phyloP scores from a whole-genome alignment of 2,329 filamentous ascomycete genomes.

The Aspergillus unguis region DNA sequence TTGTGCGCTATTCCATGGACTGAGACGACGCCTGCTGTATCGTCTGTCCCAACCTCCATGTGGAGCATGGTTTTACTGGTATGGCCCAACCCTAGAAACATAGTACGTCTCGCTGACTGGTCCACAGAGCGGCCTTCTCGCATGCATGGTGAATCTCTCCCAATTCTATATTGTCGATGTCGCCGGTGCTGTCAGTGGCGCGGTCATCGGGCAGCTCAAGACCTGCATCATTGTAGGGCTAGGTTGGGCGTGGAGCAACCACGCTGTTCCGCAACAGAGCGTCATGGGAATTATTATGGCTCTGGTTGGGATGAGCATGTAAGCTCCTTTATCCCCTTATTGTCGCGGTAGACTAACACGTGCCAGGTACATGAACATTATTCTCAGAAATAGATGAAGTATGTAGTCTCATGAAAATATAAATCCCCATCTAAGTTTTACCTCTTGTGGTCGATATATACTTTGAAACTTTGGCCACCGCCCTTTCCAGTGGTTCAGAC shows the following conservation, averaged over 20 bases:
- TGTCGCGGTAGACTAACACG: background rate
- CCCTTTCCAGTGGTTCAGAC: no score
- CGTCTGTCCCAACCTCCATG: constrained; percentile 15
- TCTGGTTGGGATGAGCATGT: constrained; percentile 22
- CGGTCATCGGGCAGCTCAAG: constrained; percentile 64
- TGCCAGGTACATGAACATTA: constrained; percentile 20
- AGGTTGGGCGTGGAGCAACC: constrained; percentile 48
- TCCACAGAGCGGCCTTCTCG: constrained; percentile 20
- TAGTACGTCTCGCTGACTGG: background rate
- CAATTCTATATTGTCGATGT: constrained; percentile 28
- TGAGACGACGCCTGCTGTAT: constrained; percentile 13
- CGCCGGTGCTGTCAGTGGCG: constrained; percentile 60
- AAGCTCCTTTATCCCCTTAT: constrained; percentile 1
- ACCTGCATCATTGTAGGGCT: constrained; percentile 64
- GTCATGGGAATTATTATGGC: constrained; percentile 18
- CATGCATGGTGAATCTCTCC: constrained; percentile 22
- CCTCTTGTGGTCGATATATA: no score
- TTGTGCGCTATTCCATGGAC: constrained; percentile 18
- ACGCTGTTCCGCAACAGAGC: constrained; percentile 15
- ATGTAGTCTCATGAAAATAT: background rate
- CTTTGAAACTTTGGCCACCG: no score
- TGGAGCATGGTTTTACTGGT: constrained; percentile 20
- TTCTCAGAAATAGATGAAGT: constrained; percentile 10
- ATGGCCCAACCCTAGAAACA: background rate
- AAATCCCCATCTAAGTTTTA: background rate